These are phyloP conservation scores for Colletotrichum gloeosporioides DNA, from an alignment of 2,329 filamentous ascomycete genomes.

Conservation along the genomic window DNA sequence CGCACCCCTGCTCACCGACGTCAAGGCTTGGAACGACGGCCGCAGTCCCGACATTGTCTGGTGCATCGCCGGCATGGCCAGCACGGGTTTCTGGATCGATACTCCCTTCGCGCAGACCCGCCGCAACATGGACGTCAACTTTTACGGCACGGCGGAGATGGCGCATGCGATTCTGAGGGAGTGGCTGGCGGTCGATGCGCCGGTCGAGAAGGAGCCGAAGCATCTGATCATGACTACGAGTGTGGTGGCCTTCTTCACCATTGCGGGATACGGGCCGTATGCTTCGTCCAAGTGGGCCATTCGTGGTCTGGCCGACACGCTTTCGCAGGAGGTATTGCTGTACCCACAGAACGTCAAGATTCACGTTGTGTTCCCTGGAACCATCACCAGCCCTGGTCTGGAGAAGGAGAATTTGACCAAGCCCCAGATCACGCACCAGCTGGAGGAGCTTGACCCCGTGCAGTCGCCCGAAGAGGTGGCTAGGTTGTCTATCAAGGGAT, in stretches of 20 bases:
- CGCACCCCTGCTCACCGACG: constrained; percentile 71
- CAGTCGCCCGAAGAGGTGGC: constrained; percentile 84
- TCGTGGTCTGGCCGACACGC: constrained; percentile 79
- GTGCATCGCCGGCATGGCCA: constrained; percentile 81
- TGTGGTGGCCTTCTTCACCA: constrained; percentile 73
- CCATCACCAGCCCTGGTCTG: constrained; percentile 78
- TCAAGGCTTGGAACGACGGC: constrained; percentile 79
- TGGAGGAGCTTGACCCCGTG: constrained; percentile 84
- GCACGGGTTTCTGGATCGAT: constrained; percentile 80
- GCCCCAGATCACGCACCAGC: constrained; percentile 76
- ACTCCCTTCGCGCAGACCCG: constrained; percentile 70
- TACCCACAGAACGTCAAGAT: constrained; percentile 86
- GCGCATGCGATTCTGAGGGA: constrained; percentile 77
- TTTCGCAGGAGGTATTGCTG: constrained; percentile 83
- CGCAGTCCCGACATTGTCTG: constrained; percentile 83
- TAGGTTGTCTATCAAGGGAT: constrained; percentile 66
- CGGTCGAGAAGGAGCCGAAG: constrained; percentile 57
- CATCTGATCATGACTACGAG: constrained; percentile 92
- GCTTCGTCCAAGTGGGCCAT: constrained; percentile 85
- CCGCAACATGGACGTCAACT: constrained; percentile 90
- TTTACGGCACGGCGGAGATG: constrained; percentile 85
- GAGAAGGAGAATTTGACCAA: constrained; percentile 80
- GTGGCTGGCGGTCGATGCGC: constrained; percentile 67
- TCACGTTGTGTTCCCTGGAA: constrained; percentile 83
- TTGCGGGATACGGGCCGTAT: constrained; percentile 86